These are phyloP conservation scores for Casuarina equisetifolia DNA, from an alignment of 306 rosid genomes.

Conservation along the genomic window DNA sequence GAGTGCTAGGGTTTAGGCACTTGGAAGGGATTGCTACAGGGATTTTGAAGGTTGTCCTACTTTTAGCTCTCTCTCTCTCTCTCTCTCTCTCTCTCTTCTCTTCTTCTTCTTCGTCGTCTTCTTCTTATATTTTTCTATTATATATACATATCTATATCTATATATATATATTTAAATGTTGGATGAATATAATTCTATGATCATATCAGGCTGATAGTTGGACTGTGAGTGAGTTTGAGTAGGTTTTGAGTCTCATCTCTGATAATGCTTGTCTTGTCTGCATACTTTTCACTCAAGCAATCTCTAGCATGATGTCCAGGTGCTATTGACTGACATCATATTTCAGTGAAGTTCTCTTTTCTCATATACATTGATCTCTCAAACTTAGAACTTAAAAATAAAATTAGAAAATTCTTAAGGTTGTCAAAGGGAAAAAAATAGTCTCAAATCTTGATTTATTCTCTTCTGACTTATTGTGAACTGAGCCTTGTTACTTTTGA, in stretches of 20 bases:
- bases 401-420: neutral
- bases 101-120: too few relatives aligned
- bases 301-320: neutral
- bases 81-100: too few relatives aligned
- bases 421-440: neutral
- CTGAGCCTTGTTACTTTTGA: neutral
- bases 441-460: neutral
- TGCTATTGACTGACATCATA: neutral
- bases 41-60: conserved; percentile 65
- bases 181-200: too few relatives aligned
- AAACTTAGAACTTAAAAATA: neutral
- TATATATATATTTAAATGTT: neutral
- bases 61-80: neutral
- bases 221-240: neutral
- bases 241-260: neutral
- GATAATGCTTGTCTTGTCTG: neutral
- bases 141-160: too few relatives aligned
- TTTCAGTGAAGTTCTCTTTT: neutral
- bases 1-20: conserved; percentile 82
- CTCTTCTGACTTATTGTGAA: neutral
- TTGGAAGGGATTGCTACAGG: conserved; percentile 96
- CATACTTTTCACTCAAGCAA: neutral
- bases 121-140: too few relatives aligned
- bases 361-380: neutral
- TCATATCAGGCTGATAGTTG: neutral